Evolutionary conservation across 2,329 filamentous ascomycete genomes (phyloP).

Genomic region (Fusarium albosuccineum): DNA sequence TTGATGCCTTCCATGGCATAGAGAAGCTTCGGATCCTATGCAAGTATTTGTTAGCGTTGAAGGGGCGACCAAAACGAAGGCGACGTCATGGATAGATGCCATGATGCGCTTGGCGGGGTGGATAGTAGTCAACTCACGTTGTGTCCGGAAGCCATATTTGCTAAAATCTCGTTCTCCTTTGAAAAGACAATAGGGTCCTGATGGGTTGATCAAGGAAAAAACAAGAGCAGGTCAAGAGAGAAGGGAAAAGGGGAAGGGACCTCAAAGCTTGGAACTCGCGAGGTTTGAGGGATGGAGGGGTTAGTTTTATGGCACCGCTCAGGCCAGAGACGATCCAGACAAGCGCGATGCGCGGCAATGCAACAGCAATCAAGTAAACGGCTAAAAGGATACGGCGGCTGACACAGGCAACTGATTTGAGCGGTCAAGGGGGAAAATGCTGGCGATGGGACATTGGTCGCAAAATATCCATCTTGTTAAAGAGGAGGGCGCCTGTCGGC

Average conservation of each 20-base stretch:
- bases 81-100: constrained; percentile 24
- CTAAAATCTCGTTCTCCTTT: neutral
- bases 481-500: constrained; percentile 42
- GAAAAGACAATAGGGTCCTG: neutral
- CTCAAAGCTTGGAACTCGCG: constrained; percentile 36
- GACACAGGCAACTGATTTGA: constrained; percentile 28
- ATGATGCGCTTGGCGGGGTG: constrained; percentile 22
- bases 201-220: neutral
- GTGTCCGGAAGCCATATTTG: constrained; percentile 49
- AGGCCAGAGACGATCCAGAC: constrained; percentile 22
- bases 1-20: constrained; percentile 86
- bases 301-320: constrained; percentile 33
- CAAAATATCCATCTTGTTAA: constrained; percentile 18
- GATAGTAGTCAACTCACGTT: constrained; percentile 44
- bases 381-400: constrained; percentile 20
- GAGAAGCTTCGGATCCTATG: constrained; percentile 71
- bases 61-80: constrained; percentile 7
- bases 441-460: constrained; percentile 22
- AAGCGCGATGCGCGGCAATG: constrained; percentile 43
- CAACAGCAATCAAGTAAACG: constrained; percentile 9
- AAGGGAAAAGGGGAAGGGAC: constrained; percentile 19
- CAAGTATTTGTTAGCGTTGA: constrained; percentile 26
- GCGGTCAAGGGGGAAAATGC: constrained; percentile 12
- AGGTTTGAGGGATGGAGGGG: constrained; percentile 39
- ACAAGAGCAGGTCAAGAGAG: constrained; percentile 11